These are phyloP conservation scores for Beauveria varroae DNA, from an alignment of 2,329 filamentous ascomycete species.

Conservation along the genomic window DNA sequence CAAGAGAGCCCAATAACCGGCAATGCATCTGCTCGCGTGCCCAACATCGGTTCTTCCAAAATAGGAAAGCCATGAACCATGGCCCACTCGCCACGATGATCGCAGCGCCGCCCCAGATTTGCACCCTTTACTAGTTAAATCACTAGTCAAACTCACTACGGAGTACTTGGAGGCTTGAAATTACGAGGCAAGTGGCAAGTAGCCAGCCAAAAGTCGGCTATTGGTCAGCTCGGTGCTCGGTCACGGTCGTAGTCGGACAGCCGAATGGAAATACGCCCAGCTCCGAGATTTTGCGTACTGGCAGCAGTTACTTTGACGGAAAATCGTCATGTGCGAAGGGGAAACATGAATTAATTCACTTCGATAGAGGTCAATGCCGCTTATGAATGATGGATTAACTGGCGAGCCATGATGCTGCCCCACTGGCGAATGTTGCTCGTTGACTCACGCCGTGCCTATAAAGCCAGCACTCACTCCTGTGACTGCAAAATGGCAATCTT, in stretches of 20 bases:
- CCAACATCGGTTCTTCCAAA: not conserved
- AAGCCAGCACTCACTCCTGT: not conserved
- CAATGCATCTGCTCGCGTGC: not conserved
- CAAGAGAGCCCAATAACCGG: not conserved
- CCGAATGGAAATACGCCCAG: slow-evolving; percentile 3
- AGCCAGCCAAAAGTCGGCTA: not conserved
- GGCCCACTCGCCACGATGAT: not conserved
- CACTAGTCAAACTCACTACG: too few relatives aligned
- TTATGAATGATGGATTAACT: not conserved
- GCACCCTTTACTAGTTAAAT: too few relatives aligned
- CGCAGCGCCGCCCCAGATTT: not conserved
- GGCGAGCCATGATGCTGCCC: not conserved
- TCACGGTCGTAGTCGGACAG: not conserved
- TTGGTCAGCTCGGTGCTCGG: slow-evolving; percentile 1
- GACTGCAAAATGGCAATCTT: not conserved
- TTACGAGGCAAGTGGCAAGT: not conserved
- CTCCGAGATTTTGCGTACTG: not conserved
- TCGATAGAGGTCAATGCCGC: too few relatives aligned
- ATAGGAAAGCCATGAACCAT: not conserved
- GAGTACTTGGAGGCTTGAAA: too few relatives aligned
- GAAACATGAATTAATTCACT: not conserved
- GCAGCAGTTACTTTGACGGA: not conserved
- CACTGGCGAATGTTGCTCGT: not conserved
- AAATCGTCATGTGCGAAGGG: not conserved
- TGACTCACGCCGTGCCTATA: slow-evolving; percentile 10